Evolutionary conservation across 306 rosid genomes (phyloP).

Genomic region (Acmispon strigosus): DNA sequence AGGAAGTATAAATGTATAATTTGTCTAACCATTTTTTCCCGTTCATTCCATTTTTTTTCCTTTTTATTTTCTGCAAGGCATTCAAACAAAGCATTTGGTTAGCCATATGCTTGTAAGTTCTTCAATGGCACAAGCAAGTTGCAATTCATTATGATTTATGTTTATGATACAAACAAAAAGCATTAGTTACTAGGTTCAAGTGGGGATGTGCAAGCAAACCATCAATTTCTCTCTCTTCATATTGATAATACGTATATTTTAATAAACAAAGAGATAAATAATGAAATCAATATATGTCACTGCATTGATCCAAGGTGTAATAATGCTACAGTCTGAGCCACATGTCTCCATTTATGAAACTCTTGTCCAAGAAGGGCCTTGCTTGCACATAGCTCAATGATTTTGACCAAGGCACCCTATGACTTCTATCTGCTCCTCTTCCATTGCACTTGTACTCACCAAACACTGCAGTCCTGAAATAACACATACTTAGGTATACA

Average conservation of each 20-base stretch:
- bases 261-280: not conserved
- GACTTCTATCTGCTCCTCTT: constrained; percentile 49
- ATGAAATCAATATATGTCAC: not conserved
- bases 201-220: not conserved
- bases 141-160: not conserved
- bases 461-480: constrained; percentile 71
- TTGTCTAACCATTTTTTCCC: too few relatives aligned
- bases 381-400: constrained; percentile 43
- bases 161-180: not conserved
- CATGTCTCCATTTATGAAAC: constrained; percentile 57
- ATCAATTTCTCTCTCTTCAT: not conserved
- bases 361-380: constrained; percentile 47
- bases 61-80: not conserved
- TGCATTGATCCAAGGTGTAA: not conserved
- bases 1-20: too few relatives aligned
- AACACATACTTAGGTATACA: not conserved
- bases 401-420: constrained; percentile 72
- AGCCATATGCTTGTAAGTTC: not conserved
- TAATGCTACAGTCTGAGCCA: constrained; percentile 64
- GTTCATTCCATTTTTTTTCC: too few relatives aligned
- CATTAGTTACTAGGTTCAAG: too few relatives aligned
- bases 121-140: not conserved
- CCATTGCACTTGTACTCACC: constrained; percentile 68
- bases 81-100: not conserved
- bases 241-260: not conserved